These are phyloP conservation scores for Xylaria palmicola DNA, from an alignment of 495 filamentous ascomycete species.

Conservation along the genomic window DNA sequence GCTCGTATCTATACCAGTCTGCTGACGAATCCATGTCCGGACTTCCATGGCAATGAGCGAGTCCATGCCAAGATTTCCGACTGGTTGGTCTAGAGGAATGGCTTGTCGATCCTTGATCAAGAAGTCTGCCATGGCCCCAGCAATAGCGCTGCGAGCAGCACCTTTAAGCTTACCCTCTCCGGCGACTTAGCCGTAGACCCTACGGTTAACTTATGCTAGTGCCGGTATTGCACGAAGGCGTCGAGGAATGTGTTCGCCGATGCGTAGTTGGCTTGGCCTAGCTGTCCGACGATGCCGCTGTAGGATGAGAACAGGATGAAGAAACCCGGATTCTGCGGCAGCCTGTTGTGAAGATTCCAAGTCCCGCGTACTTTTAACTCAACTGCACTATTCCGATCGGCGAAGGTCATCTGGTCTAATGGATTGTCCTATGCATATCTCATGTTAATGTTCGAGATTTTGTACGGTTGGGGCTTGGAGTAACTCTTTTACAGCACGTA, in stretches of 20 bases:
- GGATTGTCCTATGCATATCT: not conserved
- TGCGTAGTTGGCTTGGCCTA: constrained; percentile 34
- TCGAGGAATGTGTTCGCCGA: constrained; percentile 37
- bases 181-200: not conserved
- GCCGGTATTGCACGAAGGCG: constrained; percentile 33
- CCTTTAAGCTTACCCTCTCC: not conserved
- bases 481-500: too few species aligned
- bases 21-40: not conserved
- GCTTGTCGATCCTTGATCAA: not conserved
- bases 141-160: not conserved
- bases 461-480: too few species aligned
- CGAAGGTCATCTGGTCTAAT: not conserved
- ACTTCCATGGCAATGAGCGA: not conserved
- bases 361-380: not conserved
- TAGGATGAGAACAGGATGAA: constrained; percentile 37
- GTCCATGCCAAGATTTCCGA: not conserved
- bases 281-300: constrained; percentile 27
- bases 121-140: not conserved
- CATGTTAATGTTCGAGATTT: not conserved
- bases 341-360: not conserved
- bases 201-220: not conserved
- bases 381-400: not conserved
- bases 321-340: constrained; percentile 8
- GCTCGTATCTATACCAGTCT: not conserved
- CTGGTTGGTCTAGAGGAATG: not conserved